Base-by-base conservation (phyloP, 2,329 filamentous ascomycete species). In the Phialophora verrucosa region DNA sequence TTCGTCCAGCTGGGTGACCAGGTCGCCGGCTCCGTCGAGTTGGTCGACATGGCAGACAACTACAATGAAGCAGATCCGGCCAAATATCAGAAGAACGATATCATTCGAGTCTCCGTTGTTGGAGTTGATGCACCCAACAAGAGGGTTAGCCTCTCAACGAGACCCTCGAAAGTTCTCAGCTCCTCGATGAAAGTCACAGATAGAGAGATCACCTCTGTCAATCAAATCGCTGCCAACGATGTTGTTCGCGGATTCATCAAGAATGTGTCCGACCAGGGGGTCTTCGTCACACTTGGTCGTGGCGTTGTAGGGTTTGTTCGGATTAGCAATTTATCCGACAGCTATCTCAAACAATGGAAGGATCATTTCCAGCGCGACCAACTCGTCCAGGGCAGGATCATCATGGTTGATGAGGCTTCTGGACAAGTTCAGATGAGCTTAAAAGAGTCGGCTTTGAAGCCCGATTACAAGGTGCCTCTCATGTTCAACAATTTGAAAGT, bases 311-410 rank as follows among this genome's bases (percentile, higher is more conserved):
- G 89, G 0, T 90, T 93, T 74, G 91, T 97, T 56, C 90, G 91
- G 72, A 90, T 98, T 61, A 87, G 90, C 10, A 93, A 98, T 76
- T 84, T 99, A 14, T 97, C 93, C 0, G 95, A 99, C 76, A 86
- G 87, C 7, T 99, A 89, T 77, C 81, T 99, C 73, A 98, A 98
- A 78, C 92, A 98, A 68, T 99, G 95, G 95, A 96, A 97, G 80
- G 87, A 91, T 42, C 83, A 89, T 53, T 97, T 94, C 80, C 89
- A 95, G 73, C 82, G 94, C 56, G 92, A 96, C 74, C 93, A 98
- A 78, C 84, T 99, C 5, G 92, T 99, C 62, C 92, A 90, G 78
- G 95, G 93, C 59, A 92, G 94, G 70, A 84, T 99, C 66, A 87
- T 91, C 55, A 83, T 88, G 2, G 86, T 93, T 29, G 91, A 97